A percentile compares a stretch with the other conserved stretches of the same genome.
phyloP scores from a whole-genome alignment of 1,284 basidiomycete genomes.

The Ganoderma boninense region DNA sequence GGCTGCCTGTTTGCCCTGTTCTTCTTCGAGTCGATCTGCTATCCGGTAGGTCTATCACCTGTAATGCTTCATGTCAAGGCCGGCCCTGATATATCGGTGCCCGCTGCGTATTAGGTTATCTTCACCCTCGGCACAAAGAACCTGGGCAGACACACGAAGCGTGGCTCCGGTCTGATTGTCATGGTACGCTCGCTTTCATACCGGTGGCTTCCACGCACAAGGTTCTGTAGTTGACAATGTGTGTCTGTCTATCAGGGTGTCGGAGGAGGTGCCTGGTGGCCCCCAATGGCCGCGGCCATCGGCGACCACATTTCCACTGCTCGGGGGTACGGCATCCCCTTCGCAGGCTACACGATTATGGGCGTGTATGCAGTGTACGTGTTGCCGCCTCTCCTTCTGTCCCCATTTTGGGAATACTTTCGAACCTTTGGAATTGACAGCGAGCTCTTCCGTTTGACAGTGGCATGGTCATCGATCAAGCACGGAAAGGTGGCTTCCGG shows the following conservation, averaged over 20 bases:
- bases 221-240: constrained; percentile 1
- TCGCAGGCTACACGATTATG: constrained; percentile 69
- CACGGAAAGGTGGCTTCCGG: constrained; percentile 57
- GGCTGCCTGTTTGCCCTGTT: constrained; percentile 74
- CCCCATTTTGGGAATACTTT: neutral
- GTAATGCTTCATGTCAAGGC: constrained; percentile 1
- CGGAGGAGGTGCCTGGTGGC: constrained; percentile 81
- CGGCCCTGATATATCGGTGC: neutral
- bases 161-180: constrained; percentile 75
- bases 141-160: constrained; percentile 75
- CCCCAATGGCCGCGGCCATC: constrained; percentile 73
- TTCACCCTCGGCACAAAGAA: constrained; percentile 78
- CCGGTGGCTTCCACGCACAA: neutral
- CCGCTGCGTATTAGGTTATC: constrained; percentile 55
- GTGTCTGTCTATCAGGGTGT: constrained; percentile 54
- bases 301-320: constrained; percentile 61
- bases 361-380: constrained; percentile 63
- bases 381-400: neutral
- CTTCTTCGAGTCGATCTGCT: constrained; percentile 82
- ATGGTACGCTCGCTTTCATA: constrained; percentile 48
- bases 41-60: constrained; percentile 54
- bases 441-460: constrained; percentile 41
- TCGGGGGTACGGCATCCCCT: constrained; percentile 67
- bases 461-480: constrained; percentile 61
- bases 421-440: constrained; percentile 17